Percentiles rank a stretch among this genome's conserved stretches.
These are phyloP conservation scores for Cucumis cinereus DNA, from an alignment of 306 rosid species.

Conservation along the genomic window DNA sequence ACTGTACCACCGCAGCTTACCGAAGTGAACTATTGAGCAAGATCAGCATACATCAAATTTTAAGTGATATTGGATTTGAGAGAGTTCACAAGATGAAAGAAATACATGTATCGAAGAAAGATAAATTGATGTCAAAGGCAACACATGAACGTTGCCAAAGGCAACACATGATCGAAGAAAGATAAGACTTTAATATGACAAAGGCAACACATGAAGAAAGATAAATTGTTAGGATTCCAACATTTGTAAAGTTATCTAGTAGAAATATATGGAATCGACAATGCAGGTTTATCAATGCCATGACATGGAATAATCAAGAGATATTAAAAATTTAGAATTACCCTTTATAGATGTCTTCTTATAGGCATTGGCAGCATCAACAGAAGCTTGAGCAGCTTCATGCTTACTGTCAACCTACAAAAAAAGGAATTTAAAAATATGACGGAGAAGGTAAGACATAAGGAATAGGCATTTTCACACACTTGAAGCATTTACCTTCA, in stretches of 20 bases:
- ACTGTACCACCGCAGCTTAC: background rate
- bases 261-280: background rate
- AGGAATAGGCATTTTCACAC: background rate
- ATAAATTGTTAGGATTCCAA: background rate
- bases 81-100: background rate
- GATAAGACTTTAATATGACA: too few relatives aligned
- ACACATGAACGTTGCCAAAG: too few relatives aligned
- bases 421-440: background rate
- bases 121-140: too few relatives aligned
- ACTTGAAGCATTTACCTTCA: slow-evolving; percentile 43
- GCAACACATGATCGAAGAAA: too few relatives aligned
- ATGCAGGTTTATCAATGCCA: background rate
- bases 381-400: slow-evolving; percentile 86
- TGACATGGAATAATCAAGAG: background rate
- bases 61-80: background rate
- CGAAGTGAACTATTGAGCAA: background rate
- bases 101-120: too few relatives aligned
- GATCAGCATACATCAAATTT: background rate
- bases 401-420: slow-evolving; percentile 85
- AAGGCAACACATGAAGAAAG: background rate
- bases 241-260: background rate
- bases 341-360: slow-evolving; percentile 65
- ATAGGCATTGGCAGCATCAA: slow-evolving; percentile 89
- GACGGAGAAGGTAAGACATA: background rate
- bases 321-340: slow-evolving; percentile 11